Evolutionary conservation across 164 flowering plant genomes (phyloP).

Genomic region (Tinospora cordifolia): DNA sequence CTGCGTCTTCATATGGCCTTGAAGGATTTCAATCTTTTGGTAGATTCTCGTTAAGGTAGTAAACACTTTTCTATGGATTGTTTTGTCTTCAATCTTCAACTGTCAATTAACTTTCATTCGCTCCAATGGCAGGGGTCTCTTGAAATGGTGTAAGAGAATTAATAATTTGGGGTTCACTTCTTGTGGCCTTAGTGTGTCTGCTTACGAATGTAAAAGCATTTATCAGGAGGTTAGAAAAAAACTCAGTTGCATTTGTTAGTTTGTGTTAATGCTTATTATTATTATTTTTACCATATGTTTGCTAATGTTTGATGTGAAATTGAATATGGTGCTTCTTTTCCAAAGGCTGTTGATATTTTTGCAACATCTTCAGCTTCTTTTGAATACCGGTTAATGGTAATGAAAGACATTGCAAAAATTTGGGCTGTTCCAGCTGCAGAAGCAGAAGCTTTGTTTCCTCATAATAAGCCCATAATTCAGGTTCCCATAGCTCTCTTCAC

Average conservation of each 20-base stretch:
- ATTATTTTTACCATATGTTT: background rate
- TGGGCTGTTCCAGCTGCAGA: conserved; percentile 46
- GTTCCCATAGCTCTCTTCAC: conserved; percentile 23
- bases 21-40: conserved; percentile 28
- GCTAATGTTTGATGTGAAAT: background rate
- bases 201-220: conserved; percentile 34
- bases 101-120: conserved; percentile 2
- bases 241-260: background rate
- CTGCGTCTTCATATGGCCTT: conserved; percentile 17
- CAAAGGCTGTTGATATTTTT: conserved; percentile 88
- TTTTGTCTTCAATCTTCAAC: background rate
- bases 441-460: conserved; percentile 40
- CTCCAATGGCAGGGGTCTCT: conserved; percentile 59
- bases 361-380: conserved; percentile 51
- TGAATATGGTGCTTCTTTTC: conserved; percentile 2
- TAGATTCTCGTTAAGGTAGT: conserved; percentile 75
- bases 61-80: background rate
- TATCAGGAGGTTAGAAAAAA: conserved; percentile 56
- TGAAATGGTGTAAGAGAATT: conserved; percentile 88
- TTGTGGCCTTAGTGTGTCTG: conserved; percentile 31
- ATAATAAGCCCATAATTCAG: conserved; percentile 56
- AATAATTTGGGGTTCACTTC: conserved; percentile 37
- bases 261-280: background rate
- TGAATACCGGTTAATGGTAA: conserved; percentile 39
- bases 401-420: conserved; percentile 54